These are phyloP conservation scores for Blastobotrys robertii DNA, from an alignment of 805 yeast species.

Conservation along the genomic window DNA sequence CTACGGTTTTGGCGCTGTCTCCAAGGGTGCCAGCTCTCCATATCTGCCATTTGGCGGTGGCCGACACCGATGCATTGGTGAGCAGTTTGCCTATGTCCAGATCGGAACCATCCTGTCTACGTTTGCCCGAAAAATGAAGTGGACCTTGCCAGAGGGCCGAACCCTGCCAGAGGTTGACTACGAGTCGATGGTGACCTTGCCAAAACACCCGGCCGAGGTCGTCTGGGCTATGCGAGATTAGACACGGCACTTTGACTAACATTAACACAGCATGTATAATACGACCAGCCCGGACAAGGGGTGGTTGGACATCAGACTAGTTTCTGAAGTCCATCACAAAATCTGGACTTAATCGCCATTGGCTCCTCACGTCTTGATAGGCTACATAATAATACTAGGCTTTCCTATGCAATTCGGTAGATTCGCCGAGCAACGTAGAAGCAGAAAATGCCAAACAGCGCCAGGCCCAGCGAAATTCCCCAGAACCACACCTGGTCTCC, in stretches of 20 bases:
- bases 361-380: not conserved
- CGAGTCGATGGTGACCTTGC: conserved; percentile 89
- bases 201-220: conserved; percentile 48
- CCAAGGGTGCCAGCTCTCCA: conserved; percentile 93
- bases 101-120: conserved; percentile 75
- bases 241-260: not conserved
- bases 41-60: conserved; percentile 99
- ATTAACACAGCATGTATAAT: not conserved
- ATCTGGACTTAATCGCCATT: not conserved
- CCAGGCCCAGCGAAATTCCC: conserved; percentile 23
- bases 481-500: conserved; percentile 61
- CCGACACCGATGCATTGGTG: conserved; percentile 98
- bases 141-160: conserved; percentile 55
- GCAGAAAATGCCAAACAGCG: conserved; percentile 23
- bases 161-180: conserved; percentile 49
- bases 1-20: conserved; percentile 93
- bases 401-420: conserved; percentile 4
- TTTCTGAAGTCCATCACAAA: not conserved
- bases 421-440: conserved; percentile 14
- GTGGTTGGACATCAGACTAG: not conserved
- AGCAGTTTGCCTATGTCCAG: conserved; percentile 93
- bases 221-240: conserved; percentile 18
- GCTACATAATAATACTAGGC: not conserved
- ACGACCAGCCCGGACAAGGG: not conserved
- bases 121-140: conserved; percentile 63